Base-by-base conservation (phyloP, 2,329 filamentous ascomycete genomes). In the Stachybotrys echinatus region DNA sequence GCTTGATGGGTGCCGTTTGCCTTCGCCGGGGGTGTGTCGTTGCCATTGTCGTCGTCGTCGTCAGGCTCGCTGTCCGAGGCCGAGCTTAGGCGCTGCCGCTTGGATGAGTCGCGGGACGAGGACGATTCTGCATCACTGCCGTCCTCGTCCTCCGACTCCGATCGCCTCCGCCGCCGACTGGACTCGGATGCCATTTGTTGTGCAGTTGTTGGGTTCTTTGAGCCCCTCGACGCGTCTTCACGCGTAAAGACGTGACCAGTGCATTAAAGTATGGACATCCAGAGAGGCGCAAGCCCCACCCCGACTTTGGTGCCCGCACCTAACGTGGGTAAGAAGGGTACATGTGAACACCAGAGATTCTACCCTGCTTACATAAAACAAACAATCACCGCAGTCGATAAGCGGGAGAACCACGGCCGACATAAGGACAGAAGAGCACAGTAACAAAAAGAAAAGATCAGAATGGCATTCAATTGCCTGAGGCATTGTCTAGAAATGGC, bases 131-230 rank as follows among this genome's bases (percentile, higher is more conserved):
- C 38, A 49, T 67, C 64, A 48, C 65, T 62, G 18, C 69, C 64
- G 42, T 69, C 66, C 12, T 66, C 64, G n/a, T 71, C 68, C 22
- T 76, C 71, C 40, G 66, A 66, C 12, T 67, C 65, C 20, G 68
- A 64, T 48, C 75, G 74, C 51, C 72, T 66, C 19, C 75, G 73
- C 44, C 75, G 75, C 49, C 72, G 62, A 43, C 61, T 63, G 19
- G 58, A 56, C 34, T 54, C 48, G 20, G 58, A 58, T 42, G 58
- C 52, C 67, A 70, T 70, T 20, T 49, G 18, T 19, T 19, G 6
- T 34, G 23, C 18, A 18, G 20, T n/a, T 34, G 31, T 47, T 23
- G 20, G 20, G 8, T 20, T 43, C 37, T 5, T n/a, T 48, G 38
- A 21, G 39, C 23, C 22, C 22, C 22, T 6, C 37, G 22, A 43